Base-by-base conservation (phyloP, 1,284 basidiomycete species). In the Microbotryum scabiosae region DNA sequence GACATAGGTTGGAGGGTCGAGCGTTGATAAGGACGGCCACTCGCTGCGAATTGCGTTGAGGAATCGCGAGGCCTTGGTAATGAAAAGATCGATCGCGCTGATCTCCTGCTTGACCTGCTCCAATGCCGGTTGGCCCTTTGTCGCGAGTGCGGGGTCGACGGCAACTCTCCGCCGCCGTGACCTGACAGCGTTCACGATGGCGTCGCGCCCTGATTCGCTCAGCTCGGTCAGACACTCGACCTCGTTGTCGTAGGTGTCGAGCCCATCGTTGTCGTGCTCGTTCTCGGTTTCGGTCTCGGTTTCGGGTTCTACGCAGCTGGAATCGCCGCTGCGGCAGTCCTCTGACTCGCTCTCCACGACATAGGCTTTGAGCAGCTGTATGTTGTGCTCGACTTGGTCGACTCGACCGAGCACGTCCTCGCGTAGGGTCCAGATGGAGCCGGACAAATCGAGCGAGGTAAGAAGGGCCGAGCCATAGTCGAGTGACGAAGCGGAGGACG, bases 381-480 rank as follows among this genome's bases (percentile, higher is more conserved):
- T 12, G 5, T 50, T 58, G 21, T 46, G 47, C 56, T 68, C 66
- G 1, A 58, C 61, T 14, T 60, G 49, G 10, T 62, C 66, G 26
- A 68, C 43, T 41, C 54, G 57, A 36, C 60, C 56, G 5, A 53
- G 43, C 23, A 68, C 53, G 57, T 57, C 62, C 14, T 62, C 55
- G 25, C 50, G 51, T 9, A 68, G 26, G 43, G 51, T 30, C 21
- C 26, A 7, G 21, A 65, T 45, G 16, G 59, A 60, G 5, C 53
- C 56, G 3, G 61, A 57, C 44, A 68, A 43, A 43, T 68, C 66
- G 30, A 67, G 57, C 50, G 59, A 61, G 12, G 63, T 50, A 41
- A 68, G 57, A 12, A 66, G 59, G 12, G 49, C 36, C 30, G 66
- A 68, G 18, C 59, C 57, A 45, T 61, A 61, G 12, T 21, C 26